phyloP scores from a whole-genome alignment of 805 yeast genomes.

The Saccharomycopsis fodiens region DNA sequence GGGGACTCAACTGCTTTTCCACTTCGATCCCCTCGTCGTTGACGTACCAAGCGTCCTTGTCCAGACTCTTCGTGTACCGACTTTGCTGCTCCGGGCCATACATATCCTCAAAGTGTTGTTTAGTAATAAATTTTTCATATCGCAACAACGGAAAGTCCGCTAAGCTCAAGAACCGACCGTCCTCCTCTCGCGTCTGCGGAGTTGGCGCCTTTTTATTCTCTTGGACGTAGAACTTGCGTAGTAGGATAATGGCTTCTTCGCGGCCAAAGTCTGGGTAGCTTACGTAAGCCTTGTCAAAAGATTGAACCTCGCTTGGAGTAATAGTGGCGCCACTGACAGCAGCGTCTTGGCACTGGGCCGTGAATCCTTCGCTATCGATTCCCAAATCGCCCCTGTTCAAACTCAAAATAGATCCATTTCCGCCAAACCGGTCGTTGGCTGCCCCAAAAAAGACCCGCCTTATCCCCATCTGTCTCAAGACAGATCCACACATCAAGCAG shows the following conservation, averaged over 20 bases:
- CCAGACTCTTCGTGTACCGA: constrained; percentile 6
- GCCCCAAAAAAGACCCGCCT: constrained; percentile 80
- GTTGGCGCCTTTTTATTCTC: constrained; percentile 83
- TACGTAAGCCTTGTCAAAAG: constrained; percentile 31
- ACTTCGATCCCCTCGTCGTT: constrained; percentile 16
- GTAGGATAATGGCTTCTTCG: constrained; percentile 73
- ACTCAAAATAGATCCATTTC: constrained; percentile 79
- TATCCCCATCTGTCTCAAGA: constrained; percentile 73
- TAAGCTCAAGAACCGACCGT: constrained; percentile 47
- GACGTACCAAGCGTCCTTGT: not conserved
- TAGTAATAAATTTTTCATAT: constrained; percentile 45
- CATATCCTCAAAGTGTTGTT: constrained; percentile 40
- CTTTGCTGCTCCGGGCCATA: constrained; percentile 34
- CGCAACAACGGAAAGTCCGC: constrained; percentile 53
- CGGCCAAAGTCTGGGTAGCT: constrained; percentile 74
- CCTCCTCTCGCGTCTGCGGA: constrained; percentile 58
- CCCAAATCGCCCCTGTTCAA: constrained; percentile 41
- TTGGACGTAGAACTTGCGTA: constrained; percentile 76
- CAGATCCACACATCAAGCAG: constrained; percentile 96
- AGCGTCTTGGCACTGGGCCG: constrained; percentile 7
- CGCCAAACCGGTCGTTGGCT: constrained; percentile 93
- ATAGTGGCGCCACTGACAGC: constrained; percentile 5
- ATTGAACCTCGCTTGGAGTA: constrained; percentile 22
- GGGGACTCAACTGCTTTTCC: constrained; percentile 17
- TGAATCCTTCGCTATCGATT: constrained; percentile 17